Evolutionary conservation across 1,139 yeast species (phyloP).

Genomic region (Debaryomyces subglobosus): DNA sequence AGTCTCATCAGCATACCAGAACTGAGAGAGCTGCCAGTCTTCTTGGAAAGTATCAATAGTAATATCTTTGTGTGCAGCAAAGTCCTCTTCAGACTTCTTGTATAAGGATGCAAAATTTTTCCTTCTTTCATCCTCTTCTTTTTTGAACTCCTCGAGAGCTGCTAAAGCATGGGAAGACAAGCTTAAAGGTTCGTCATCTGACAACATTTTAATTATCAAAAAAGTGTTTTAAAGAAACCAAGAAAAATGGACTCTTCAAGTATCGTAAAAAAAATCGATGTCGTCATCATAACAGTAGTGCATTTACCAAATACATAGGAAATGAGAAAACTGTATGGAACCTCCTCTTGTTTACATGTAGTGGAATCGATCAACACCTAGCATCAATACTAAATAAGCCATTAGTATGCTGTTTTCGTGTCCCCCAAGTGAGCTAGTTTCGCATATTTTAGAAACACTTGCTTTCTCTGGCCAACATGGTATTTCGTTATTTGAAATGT

Average conservation of each 20-base stretch:
- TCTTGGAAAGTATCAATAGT: conserved; percentile 74
- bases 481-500: conserved; percentile 30
- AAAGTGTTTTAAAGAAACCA: not conserved
- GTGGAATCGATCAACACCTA: not conserved
- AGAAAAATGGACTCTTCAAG: not conserved
- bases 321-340: not conserved
- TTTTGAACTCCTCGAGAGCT: conserved; percentile 71
- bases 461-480: conserved; percentile 45
- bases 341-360: conserved; percentile 7
- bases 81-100: conserved; percentile 60
- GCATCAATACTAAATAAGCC: not conserved
- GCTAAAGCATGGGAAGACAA: conserved; percentile 76
- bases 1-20: conserved; percentile 81
- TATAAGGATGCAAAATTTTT: conserved; percentile 62
- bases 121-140: conserved; percentile 63
- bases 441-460: conserved; percentile 29
- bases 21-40: conserved; percentile 93
- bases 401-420: conserved; percentile 25
- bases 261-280: conserved; percentile 2
- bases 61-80: conserved; percentile 30
- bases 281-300: conserved; percentile 5
- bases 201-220: conserved; percentile 25
- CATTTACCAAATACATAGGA: not conserved
- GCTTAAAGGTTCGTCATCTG: conserved; percentile 46
- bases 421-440: conserved; percentile 34